Conservation (phyloP, 305 asterid genomes). For the Solanum chacoense region DNA sequence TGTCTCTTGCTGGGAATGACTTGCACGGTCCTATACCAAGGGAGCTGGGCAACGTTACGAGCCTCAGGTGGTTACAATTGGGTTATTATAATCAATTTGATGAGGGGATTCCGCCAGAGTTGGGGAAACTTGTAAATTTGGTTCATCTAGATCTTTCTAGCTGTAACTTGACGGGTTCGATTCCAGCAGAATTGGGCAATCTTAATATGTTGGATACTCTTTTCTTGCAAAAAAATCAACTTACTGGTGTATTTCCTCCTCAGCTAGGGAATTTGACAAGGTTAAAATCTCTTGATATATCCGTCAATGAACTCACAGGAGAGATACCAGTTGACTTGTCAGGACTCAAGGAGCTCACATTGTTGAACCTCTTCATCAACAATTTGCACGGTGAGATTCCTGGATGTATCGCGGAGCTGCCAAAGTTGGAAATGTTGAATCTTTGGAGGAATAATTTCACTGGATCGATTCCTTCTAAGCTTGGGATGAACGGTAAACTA, state of each 20-base stretch:
- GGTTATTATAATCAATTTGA: conserved; percentile 51
- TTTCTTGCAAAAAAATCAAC: conserved; percentile 47
- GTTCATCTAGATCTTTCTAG: conserved; percentile 43
- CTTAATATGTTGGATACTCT: conserved; percentile 41
- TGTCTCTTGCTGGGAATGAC: conserved; percentile 54
- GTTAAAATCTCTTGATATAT: conserved; percentile 44
- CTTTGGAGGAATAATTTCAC: conserved; percentile 60
- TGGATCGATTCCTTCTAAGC: conserved; percentile 42
- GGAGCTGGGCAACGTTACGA: conserved; percentile 37
- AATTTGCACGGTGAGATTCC: conserved; percentile 50
- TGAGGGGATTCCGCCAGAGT: conserved; percentile 39
- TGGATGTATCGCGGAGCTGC: conserved; percentile 32
- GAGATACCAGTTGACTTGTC: conserved; percentile 45
- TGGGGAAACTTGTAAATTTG: conserved; percentile 33
- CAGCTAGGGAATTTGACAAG: conserved; percentile 35
- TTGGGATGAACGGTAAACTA: conserved; percentile 41
- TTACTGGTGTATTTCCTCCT: conserved; percentile 33
- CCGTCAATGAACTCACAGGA: conserved; percentile 42
- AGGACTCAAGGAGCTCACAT: conserved; percentile 25
- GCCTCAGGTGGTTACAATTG: conserved; percentile 38
- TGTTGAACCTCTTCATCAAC: conserved; percentile 50
- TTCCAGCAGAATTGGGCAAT: conserved; percentile 44
- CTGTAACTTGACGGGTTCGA: conserved; percentile 41
- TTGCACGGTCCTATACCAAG: conserved; percentile 38
- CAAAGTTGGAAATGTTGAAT: conserved; percentile 38